Base-by-base conservation (phyloP, 495 filamentous ascomycete species). In the Daldinia caldariorum region DNA sequence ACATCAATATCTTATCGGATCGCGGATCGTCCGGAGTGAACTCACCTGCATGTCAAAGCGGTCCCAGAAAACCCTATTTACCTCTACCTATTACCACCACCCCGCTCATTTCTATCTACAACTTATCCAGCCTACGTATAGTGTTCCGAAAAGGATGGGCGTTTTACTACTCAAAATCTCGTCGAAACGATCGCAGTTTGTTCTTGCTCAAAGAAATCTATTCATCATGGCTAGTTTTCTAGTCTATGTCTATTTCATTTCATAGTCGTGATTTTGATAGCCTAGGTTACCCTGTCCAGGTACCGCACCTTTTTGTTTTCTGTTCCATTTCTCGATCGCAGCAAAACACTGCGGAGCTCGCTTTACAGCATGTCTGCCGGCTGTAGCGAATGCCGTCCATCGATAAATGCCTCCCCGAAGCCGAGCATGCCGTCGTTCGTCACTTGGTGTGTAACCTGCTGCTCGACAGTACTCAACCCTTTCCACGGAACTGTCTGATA, bases 171-270 rank as follows among this genome's bases (percentile, higher is more conserved):
- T 5, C 0, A 47, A 37, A 37, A 13, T 10, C 12, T 10, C 34
- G 9, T 12, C 22, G 3, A 8, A 47, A 20, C 4, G 18, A 22
- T 22, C 18, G 6, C 29, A n/a, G 0, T 31, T 45, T 35, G n/a
- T 13, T 61, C 7, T 16, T 39, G 38, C 55, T 68, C 32, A 62
- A 22, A 32, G 14, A 34, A 68, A 50, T 37, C 20, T 53, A 43
- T 58, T 69, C 45, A 50, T 59, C 61, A 39, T 32, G 39, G 49
- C 34, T 61, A 61, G 62, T 47, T 59, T 37, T 67, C 32, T 56
- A 67, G 58, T 67, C 59, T 67, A 56, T 71, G 37, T 66, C 62
- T 71, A 71, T 58, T 56, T 31, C 58, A 49, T 39, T 58, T 50
- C 54, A 32, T 50, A 31, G 43, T 22, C n/a, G 9, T 34, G 51